Conservation (phyloP, 2,329 filamentous ascomycete genomes). For the Lachnellula occidentalis region DNA sequence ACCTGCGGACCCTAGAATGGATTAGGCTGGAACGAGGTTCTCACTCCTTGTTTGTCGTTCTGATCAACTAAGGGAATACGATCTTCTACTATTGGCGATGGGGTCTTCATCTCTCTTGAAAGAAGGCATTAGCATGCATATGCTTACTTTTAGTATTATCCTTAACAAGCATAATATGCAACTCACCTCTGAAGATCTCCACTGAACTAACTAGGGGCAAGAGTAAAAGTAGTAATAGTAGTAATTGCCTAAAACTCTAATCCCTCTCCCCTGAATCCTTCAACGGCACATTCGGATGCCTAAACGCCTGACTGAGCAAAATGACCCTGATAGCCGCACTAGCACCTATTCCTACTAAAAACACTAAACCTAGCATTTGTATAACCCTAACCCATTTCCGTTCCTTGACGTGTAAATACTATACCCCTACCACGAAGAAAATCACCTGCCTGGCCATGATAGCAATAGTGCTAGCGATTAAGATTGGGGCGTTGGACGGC, state of each 20-base stretch:
- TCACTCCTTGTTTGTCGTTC: slow-evolving; percentile 32
- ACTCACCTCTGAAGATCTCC: slow-evolving; percentile 51
- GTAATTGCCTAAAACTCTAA: slow-evolving; percentile 60
- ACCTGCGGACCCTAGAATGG: slow-evolving; percentile 35
- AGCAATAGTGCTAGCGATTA: slow-evolving; percentile 53
- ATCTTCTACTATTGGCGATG: slow-evolving; percentile 39
- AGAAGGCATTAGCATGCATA: neutral
- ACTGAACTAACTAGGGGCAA: slow-evolving; percentile 54
- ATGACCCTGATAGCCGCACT: slow-evolving; percentile 54
- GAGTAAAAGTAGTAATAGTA: slow-evolving; percentile 54
- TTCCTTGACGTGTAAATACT: slow-evolving; percentile 55
- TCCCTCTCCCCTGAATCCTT: slow-evolving; percentile 47
- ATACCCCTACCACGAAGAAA: slow-evolving; percentile 55
- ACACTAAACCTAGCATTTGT: slow-evolving; percentile 49
- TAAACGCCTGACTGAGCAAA: slow-evolving; percentile 56
- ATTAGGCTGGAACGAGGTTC: slow-evolving; percentile 39
- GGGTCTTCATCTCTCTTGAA: slow-evolving; percentile 32
- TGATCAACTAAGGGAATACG: slow-evolving; percentile 35
- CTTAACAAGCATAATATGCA: slow-evolving; percentile 14
- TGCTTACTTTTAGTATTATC: no score
- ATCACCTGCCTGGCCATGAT: slow-evolving; percentile 54
- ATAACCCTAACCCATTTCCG: slow-evolving; percentile 50
- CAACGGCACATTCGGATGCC: slow-evolving; percentile 44
- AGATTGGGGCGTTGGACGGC: slow-evolving; percentile 39
- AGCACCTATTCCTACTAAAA: slow-evolving; percentile 45